Conservation (phyloP, 176 grass and related monocot genomes). For the Hordeum vulgare region DNA sequence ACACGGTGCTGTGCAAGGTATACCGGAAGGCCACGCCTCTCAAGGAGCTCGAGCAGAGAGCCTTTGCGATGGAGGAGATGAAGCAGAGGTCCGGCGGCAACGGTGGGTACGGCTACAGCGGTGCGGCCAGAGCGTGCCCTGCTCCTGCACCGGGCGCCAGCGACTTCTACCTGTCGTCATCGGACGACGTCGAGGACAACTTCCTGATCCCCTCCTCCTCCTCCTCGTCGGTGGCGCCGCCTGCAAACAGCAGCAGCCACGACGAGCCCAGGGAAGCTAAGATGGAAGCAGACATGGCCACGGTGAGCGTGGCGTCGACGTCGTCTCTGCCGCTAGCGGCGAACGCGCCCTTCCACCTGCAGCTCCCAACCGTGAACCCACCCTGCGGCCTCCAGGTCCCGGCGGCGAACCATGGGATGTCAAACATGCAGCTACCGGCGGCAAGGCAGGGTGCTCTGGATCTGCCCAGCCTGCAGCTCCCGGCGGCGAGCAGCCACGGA, state of each 20-base stretch:
- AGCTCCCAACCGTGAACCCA: not conserved
- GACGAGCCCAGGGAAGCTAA: conserved; percentile 18
- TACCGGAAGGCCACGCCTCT: conserved; percentile 76
- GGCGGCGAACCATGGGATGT: not conserved
- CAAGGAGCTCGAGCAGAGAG: conserved; percentile 73
- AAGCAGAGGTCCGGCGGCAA: conserved; percentile 20
- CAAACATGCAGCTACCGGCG: conserved; percentile 18
- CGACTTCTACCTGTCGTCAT: conserved; percentile 30
- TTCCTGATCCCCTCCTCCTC: not conserved
- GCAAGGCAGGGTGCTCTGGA: not conserved
- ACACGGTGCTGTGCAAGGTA: conserved; percentile 87
- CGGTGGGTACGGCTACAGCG: not conserved
- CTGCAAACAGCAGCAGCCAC: not conserved
- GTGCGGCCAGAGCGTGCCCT: not conserved
- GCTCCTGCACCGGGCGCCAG: not conserved
- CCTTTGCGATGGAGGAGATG: conserved; percentile 49
- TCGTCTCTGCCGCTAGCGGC: not conserved
- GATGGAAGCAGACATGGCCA: conserved; percentile 22
- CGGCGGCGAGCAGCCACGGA: conserved; percentile 16
- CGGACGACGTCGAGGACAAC: conserved; percentile 38
- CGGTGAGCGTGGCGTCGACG: conserved; percentile 24
- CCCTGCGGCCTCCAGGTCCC: not conserved
- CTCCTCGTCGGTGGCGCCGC: not conserved
- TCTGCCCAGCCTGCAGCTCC: conserved; percentile 43
- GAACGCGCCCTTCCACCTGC: not conserved